These are phyloP conservation scores for Hortiboletus rubellus DNA, from an alignment of 1,284 basidiomycete species.

Conservation along the genomic window DNA sequence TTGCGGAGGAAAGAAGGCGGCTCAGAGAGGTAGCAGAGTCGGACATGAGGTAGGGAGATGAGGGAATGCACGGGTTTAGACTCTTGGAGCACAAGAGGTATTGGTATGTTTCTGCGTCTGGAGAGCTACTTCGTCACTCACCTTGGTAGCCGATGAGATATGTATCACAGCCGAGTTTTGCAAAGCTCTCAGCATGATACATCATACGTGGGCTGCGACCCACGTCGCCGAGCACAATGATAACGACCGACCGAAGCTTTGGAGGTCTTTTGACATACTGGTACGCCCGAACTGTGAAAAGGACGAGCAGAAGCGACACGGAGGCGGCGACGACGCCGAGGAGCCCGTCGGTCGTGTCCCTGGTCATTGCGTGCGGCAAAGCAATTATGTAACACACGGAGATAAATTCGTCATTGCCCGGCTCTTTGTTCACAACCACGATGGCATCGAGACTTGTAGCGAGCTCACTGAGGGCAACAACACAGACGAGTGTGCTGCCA, in stretches of 20 bases:
- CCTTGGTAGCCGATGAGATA: slow-evolving; percentile 87
- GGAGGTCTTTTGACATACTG: slow-evolving; percentile 37
- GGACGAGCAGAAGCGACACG: slow-evolving; percentile 9
- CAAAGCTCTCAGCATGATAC: slow-evolving; percentile 95
- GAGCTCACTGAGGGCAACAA: slow-evolving; percentile 18
- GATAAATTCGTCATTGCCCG: background rate
- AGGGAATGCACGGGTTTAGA: slow-evolving; percentile 74
- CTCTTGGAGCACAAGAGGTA: slow-evolving; percentile 45
- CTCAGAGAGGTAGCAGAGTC: slow-evolving; percentile 65
- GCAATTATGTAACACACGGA: slow-evolving; percentile 19
- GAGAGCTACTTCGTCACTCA: slow-evolving; percentile 35
- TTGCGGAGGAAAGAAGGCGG: slow-evolving; percentile 56
- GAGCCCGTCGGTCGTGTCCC: background rate
- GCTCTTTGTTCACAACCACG: slow-evolving; percentile 4
- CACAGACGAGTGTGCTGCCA: background rate
- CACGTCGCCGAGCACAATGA: slow-evolving; percentile 95
- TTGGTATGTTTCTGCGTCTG: background rate
- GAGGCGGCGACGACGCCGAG: slow-evolving; percentile 6
- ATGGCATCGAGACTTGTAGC: slow-evolving; percentile 26
- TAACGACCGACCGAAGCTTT: slow-evolving; percentile 68
- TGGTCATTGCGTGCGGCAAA: slow-evolving; percentile 8
- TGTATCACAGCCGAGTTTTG: slow-evolving; percentile 77
- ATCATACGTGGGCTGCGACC: slow-evolving; percentile 97
- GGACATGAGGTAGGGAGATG: slow-evolving; percentile 60
- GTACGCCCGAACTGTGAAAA: slow-evolving; percentile 24